Evolutionary conservation across 2,329 filamentous ascomycete species (phyloP).

Genomic region (Botryotinia narcissicola): DNA sequence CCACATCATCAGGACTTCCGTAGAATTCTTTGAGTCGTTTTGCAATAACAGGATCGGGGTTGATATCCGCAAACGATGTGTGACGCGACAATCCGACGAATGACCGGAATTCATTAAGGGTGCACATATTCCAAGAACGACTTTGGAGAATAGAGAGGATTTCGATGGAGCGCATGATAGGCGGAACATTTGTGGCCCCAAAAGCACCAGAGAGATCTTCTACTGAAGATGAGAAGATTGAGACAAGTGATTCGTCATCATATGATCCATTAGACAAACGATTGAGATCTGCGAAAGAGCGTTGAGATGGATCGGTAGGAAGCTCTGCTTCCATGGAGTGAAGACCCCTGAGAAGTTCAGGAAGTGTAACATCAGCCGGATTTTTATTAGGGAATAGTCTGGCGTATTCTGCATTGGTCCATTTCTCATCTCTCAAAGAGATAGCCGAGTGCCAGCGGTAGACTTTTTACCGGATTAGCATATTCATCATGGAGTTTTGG

Average conservation of each 20-base stretch:
- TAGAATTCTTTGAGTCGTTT: conserved; percentile 66
- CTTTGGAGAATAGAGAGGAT: conserved; percentile 49
- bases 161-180: conserved; percentile 47
- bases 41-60: conserved; percentile 42
- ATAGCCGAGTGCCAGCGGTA: conserved; percentile 85
- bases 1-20: conserved; percentile 55
- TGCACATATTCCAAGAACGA: conserved; percentile 44
- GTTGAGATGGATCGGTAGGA: conserved; percentile 64
- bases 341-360: conserved; percentile 62
- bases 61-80: conserved; percentile 51
- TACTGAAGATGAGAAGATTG: conserved; percentile 58
- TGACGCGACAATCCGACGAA: conserved; percentile 52
- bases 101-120: conserved; percentile 44
- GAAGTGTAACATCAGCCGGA: conserved; percentile 50
- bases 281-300: conserved; percentile 64
- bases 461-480: not conserved
- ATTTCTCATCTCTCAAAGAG: conserved; percentile 69
- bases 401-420: conserved; percentile 51
- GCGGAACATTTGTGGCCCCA: conserved; percentile 49
- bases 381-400: conserved; percentile 58
- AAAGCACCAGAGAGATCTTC: conserved; percentile 51
- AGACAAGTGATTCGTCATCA: conserved; percentile 71
- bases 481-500: not conserved
- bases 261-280: conserved; percentile 67
- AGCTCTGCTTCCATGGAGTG: conserved; percentile 60